These are phyloP conservation scores for Fusarium veterinarium DNA, from an alignment of 2,329 filamentous ascomycete genomes.

Conservation along the genomic window DNA sequence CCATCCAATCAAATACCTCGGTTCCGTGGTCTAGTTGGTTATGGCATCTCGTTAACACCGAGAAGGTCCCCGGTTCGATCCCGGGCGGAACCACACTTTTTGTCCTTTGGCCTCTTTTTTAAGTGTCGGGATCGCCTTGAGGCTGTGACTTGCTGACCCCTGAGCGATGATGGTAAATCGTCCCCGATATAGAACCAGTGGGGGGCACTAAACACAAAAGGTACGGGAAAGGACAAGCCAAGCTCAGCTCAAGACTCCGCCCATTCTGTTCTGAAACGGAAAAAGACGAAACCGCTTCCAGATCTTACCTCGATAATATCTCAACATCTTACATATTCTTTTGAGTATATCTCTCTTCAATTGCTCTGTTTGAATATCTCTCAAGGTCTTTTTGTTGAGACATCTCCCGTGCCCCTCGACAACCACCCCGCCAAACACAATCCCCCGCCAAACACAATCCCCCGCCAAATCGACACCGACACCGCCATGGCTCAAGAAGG, in stretches of 20 bases:
- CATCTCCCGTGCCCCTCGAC: conserved; percentile 30
- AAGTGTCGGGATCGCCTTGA: conserved; percentile 10
- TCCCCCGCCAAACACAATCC: conserved; percentile 22
- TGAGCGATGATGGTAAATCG: conserved; percentile 20
- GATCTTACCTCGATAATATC: conserved; percentile 23
- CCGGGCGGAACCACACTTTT: conserved; percentile 17
- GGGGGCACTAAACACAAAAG: conserved; percentile 15
- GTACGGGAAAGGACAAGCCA: conserved; percentile 1
- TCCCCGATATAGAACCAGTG: conserved; percentile 15
- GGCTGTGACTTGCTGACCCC: conserved; percentile 17
- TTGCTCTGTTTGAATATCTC: background rate
- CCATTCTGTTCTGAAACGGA: conserved; percentile 19
- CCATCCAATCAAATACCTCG: background rate
- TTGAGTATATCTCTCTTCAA: conserved; percentile 2
- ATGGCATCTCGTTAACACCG: conserved; percentile 26
- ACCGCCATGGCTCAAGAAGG: conserved; percentile 57
- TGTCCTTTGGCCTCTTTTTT: background rate
- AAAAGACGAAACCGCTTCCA: conserved; percentile 10
- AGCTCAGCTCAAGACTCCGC: conserved; percentile 22
- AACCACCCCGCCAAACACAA: background rate
- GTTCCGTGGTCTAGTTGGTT: conserved; percentile 24
- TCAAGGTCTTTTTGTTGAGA: background rate
- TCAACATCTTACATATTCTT: background rate
- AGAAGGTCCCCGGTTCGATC: conserved; percentile 24
- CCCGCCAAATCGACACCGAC: conserved; percentile 33